These are phyloP conservation scores for Clonostachys sp. DNA, from an alignment of 2,329 filamentous ascomycete species.

Conservation along the genomic window DNA sequence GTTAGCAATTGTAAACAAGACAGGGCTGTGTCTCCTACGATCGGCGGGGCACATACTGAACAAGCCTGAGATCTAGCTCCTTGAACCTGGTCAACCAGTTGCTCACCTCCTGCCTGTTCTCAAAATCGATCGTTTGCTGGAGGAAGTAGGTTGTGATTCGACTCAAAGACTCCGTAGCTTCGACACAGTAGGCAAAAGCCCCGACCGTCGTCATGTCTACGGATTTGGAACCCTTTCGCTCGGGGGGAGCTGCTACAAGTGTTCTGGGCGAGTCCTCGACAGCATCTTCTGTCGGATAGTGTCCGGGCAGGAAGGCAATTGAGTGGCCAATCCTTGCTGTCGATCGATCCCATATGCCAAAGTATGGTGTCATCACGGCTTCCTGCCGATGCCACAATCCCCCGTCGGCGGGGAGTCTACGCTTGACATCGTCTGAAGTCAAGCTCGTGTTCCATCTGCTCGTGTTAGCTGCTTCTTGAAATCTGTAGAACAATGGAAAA, in stretches of 20 bases:
- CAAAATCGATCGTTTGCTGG: constrained; percentile 32
- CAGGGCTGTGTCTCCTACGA: not conserved
- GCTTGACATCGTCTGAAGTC: constrained; percentile 20
- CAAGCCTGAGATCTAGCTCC: constrained; percentile 37
- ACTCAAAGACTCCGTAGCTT: constrained; percentile 39
- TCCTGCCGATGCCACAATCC: constrained; percentile 31
- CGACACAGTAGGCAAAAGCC: constrained; percentile 39
- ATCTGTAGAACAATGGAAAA: not conserved
- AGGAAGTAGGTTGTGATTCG: constrained; percentile 38
- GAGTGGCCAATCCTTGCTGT: constrained; percentile 29
- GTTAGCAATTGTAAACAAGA: not conserved
- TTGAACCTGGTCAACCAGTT: constrained; percentile 41
- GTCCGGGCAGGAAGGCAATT: constrained; percentile 27
- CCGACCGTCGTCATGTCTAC: constrained; percentile 31
- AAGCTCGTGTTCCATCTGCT: constrained; percentile 23
- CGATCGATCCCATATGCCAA: constrained; percentile 38
- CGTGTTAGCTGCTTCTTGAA: not conserved
- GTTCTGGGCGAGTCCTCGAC: not conserved
- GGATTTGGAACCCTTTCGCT: constrained; percentile 3
- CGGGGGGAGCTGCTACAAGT: not conserved
- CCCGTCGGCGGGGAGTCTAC: constrained; percentile 28
- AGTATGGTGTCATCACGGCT: constrained; percentile 32
- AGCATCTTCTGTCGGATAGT: constrained; percentile 16
- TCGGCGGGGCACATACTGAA: constrained; percentile 21
- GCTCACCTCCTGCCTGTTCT: constrained; percentile 29